phyloP scores from a whole-genome alignment of 768 basidiomycete species.

The Termitomyces heimii region DNA sequence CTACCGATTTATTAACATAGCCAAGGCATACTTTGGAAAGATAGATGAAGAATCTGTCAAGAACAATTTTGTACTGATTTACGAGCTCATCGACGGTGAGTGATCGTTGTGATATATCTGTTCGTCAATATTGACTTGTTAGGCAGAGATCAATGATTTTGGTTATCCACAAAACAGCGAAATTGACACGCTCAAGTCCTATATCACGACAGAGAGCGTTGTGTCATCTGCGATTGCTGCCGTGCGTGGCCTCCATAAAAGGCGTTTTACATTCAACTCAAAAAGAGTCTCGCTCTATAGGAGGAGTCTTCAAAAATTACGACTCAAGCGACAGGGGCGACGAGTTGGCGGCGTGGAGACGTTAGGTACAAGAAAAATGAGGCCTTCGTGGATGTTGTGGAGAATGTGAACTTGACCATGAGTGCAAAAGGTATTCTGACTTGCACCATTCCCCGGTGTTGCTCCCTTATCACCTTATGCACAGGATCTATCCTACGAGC shows the following conservation, averaged over 20 bases:
- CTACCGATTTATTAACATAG: conserved; percentile 93
- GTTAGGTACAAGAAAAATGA: conserved; percentile 99
- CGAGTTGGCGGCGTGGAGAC: conserved; percentile 91
- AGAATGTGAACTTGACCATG: conserved; percentile 95
- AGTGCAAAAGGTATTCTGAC: conserved; percentile 78
- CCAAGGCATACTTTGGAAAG: conserved; percentile 95
- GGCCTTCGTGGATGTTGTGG: conserved; percentile 99
- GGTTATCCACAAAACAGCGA: conserved; percentile 99
- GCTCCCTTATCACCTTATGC: not conserved
- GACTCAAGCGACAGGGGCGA: conserved; percentile 93
- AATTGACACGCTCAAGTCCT: conserved; percentile 94
- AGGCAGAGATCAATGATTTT: conserved; percentile 89
- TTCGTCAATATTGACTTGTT: conserved; percentile 1
- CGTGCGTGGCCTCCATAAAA: conserved; percentile 35
- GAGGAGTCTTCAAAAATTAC: conserved; percentile 98
- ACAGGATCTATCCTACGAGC: conserved; percentile 86
- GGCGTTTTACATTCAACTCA: not conserved
- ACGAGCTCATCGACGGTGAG: conserved; percentile 94
- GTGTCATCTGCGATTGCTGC: conserved; percentile 81
- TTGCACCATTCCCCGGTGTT: not conserved
- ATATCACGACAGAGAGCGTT: conserved; percentile 97
- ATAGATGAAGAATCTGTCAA: conserved; percentile 97
- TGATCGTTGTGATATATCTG: not conserved
- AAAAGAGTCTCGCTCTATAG: conserved; percentile 31
- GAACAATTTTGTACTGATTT: conserved; percentile 98